Evolutionary conservation across 352 stramenopile species (phyloP).

Genomic region (Phytophthora idaei): DNA sequence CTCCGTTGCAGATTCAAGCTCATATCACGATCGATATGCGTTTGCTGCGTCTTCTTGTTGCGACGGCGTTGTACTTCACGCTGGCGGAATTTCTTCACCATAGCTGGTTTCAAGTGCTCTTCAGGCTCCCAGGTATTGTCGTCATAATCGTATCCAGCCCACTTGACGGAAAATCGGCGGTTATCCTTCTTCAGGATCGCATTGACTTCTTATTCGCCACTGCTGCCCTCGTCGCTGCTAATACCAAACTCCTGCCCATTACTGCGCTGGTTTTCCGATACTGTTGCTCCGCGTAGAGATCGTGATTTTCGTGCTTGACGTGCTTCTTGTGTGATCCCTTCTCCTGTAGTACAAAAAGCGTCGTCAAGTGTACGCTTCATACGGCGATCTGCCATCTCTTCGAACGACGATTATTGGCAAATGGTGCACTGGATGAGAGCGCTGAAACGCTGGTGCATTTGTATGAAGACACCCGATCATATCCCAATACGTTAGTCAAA

Average conservation of each 20-base stretch:
- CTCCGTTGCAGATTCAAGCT: background rate
- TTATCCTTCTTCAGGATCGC: background rate
- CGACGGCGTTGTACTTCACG: background rate
- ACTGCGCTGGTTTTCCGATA: background rate
- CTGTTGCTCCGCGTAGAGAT: background rate
- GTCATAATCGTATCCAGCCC: background rate
- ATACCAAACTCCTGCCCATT: background rate
- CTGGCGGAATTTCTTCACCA: background rate
- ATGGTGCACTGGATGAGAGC: background rate
- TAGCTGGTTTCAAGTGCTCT: background rate
- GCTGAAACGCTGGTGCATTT: background rate
- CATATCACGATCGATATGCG: background rate
- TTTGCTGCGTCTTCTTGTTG: background rate
- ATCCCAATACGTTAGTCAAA: background rate
- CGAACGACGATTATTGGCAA: background rate
- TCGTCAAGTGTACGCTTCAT: background rate
- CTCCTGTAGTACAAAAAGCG: background rate
- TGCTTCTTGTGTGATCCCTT: background rate
- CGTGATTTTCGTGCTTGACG: background rate
- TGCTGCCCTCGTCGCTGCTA: background rate
- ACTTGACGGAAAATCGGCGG: background rate
- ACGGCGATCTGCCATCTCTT: background rate
- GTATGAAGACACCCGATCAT: background rate
- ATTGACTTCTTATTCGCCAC: background rate
- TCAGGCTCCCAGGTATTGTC: background rate